Conservation (phyloP, 2,329 filamentous ascomycete species). For the Alternaria solani region DNA sequence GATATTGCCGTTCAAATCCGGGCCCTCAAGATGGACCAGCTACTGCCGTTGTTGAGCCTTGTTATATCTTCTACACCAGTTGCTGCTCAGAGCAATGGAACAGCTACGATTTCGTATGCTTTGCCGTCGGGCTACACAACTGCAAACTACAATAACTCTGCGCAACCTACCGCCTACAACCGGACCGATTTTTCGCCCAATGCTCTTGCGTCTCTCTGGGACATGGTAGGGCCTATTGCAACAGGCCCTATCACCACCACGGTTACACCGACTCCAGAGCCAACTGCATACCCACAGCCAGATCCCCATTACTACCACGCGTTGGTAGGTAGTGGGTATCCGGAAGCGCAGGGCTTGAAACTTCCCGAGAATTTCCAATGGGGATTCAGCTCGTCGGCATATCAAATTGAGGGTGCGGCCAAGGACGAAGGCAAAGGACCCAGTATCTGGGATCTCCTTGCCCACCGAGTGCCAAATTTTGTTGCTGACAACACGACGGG, state of each 20-base stretch:
- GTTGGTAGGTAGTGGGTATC: conserved; percentile 50
- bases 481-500: conserved; percentile 54
- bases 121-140: conserved; percentile 48
- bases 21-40: conserved; percentile 30
- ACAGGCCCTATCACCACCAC: conserved; percentile 55
- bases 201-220: conserved; percentile 57
- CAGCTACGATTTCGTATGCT: conserved; percentile 37
- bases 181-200: conserved; percentile 59
- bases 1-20: not conserved
- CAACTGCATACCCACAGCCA: conserved; percentile 51
- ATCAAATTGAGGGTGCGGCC: conserved; percentile 56
- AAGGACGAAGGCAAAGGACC: conserved; percentile 55
- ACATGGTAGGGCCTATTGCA: conserved; percentile 55
- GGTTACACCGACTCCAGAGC: conserved; percentile 54
- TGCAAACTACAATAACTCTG: conserved; percentile 53
- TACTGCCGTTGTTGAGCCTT: conserved; percentile 23
- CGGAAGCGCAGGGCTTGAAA: conserved; percentile 46
- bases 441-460: conserved; percentile 56
- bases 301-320: conserved; percentile 52
- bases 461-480: conserved; percentile 51
- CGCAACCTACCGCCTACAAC: conserved; percentile 54
- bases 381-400: conserved; percentile 53
- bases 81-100: conserved; percentile 27
- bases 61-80: conserved; percentile 23
- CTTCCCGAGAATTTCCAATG: conserved; percentile 55